phyloP scores from a whole-genome alignment of 1,284 basidiomycete genomes.

The Ceratorhiza oryzae-sativae region DNA sequence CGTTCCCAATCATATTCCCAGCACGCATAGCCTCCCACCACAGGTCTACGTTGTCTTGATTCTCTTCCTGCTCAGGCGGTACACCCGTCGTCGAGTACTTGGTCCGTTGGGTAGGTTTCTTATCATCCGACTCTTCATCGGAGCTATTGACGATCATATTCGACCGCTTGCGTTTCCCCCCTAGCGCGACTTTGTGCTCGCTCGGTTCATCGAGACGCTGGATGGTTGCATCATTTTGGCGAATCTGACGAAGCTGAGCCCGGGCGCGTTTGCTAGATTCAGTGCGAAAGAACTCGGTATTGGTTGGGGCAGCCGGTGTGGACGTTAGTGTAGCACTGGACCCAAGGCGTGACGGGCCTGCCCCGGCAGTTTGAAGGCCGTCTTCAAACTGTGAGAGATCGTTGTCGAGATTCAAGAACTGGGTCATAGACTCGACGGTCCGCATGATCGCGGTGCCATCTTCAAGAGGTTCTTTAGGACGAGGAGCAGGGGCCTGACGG shows the following conservation, averaged over 20 bases:
- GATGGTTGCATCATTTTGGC: constrained; percentile 12
- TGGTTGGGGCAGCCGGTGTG: neutral
- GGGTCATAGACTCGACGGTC: constrained; percentile 76
- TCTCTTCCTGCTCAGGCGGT: constrained; percentile 41
- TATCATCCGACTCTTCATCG: constrained; percentile 48
- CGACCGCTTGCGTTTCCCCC: constrained; percentile 18
- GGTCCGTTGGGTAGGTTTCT: constrained; percentile 7
- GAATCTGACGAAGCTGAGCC: constrained; percentile 3
- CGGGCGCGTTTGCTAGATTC: neutral
- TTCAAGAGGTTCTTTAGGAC: constrained; percentile 54
- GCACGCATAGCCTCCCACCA: constrained; percentile 78
- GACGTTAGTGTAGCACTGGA: neutral
- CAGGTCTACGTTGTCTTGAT: constrained; percentile 59
- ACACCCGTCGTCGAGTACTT: constrained; percentile 42
- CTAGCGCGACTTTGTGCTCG: constrained; percentile 47
- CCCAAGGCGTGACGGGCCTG: constrained; percentile 39
- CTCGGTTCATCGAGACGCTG: constrained; percentile 43
- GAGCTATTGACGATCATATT: constrained; percentile 56
- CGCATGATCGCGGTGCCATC: constrained; percentile 78
- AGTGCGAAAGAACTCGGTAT: neutral
- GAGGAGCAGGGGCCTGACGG: constrained; percentile 42
- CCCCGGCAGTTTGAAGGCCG: constrained; percentile 42
- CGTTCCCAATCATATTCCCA: constrained; percentile 66
- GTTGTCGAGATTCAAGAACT: constrained; percentile 64
- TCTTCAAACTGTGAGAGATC: constrained; percentile 51